These are phyloP conservation scores for Jimgerdemannia flammicorona DNA, from an alignment of 192 early-diverging fungal genomes.

Conservation along the genomic window DNA sequence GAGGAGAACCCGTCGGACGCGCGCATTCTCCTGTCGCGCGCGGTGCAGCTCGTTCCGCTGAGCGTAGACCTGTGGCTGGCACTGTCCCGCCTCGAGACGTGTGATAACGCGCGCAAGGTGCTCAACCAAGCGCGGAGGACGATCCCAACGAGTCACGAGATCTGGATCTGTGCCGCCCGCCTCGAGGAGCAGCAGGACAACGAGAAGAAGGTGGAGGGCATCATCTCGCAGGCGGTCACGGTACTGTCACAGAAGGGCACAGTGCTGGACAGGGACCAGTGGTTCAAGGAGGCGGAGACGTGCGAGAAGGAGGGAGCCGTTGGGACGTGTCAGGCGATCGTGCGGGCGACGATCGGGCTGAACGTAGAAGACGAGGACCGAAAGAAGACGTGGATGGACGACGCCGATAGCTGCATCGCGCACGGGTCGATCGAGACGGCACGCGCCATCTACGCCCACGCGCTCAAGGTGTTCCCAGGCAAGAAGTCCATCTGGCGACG, in stretches of 20 bases:
- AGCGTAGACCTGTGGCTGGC: constrained; percentile 96
- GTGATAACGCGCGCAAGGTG: constrained; percentile 84
- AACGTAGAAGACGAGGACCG: constrained; percentile 77
- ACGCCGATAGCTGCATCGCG: constrained; percentile 72
- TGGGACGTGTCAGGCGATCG: constrained; percentile 79
- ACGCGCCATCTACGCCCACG: constrained; percentile 82
- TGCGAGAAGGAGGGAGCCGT: constrained; percentile 79
- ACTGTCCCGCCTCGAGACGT: constrained; percentile 85
- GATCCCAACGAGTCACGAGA: constrained; percentile 87
- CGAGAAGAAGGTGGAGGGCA: constrained; percentile 54
- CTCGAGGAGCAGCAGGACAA: constrained; percentile 85
- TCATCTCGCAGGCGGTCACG: constrained; percentile 71
- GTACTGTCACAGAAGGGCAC: constrained; percentile 61
- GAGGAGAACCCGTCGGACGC: constrained; percentile 95
- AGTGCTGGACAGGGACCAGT: constrained; percentile 76
- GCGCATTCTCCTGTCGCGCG: constrained; percentile 82
- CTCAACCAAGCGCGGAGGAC: constrained; percentile 84
- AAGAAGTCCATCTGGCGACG: constrained; percentile 81
- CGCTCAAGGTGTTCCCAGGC: constrained; percentile 69
- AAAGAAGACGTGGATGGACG: constrained; percentile 83
- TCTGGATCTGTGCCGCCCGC: constrained; percentile 93
- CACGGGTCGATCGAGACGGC: constrained; percentile 71
- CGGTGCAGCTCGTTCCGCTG: constrained; percentile 89
- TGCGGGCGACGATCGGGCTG: constrained; percentile 72
- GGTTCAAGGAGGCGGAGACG: constrained; percentile 84